Conservation (phyloP, 495 filamentous ascomycete genomes). For the Usnea hakonensis region DNA sequence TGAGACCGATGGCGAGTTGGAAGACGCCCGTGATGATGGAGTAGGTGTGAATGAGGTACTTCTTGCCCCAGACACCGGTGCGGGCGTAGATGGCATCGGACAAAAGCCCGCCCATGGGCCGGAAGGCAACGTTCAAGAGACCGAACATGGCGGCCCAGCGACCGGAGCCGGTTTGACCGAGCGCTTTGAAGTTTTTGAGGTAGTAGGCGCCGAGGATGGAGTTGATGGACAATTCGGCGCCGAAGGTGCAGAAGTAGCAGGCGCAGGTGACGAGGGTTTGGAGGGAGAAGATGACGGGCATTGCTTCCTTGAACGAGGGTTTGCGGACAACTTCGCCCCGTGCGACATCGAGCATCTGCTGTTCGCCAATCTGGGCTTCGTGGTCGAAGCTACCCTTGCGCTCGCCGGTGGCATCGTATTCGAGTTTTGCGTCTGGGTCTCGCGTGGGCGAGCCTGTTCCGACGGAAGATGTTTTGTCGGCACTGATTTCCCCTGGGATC, state of each 20-base stretch:
- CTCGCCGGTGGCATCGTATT: conserved; percentile 30
- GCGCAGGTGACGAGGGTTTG: conserved; percentile 60
- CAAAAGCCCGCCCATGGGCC: conserved; percentile 67
- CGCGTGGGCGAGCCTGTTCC: conserved; percentile 26
- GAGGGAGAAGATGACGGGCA: conserved; percentile 51
- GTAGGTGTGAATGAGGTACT: conserved; percentile 56
- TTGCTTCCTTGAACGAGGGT: conserved; percentile 54
- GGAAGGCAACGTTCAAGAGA: conserved; percentile 69
- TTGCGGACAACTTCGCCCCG: conserved; percentile 57
- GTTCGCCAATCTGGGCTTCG: conserved; percentile 46
- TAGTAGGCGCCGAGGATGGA: conserved; percentile 76
- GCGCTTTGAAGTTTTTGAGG: conserved; percentile 60
- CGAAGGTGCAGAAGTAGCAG: conserved; percentile 82
- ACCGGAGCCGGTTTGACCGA: conserved; percentile 65
- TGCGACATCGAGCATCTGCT: conserved; percentile 50
- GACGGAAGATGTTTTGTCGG: conserved; percentile 36
- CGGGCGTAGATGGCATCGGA: conserved; percentile 63
- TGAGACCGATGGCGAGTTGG: conserved; percentile 60
- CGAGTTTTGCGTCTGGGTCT: conserved; percentile 35
- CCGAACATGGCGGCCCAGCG: conserved; percentile 89
- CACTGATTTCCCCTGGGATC: conserved; percentile 48
- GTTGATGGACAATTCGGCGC: conserved; percentile 80
- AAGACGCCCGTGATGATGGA: conserved; percentile 59
- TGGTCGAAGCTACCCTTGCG: conserved; percentile 32
- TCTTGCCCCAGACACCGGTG: conserved; percentile 68